Conservation (phyloP, 257 asterid species). For the Fraxinus cuspidata region DNA sequence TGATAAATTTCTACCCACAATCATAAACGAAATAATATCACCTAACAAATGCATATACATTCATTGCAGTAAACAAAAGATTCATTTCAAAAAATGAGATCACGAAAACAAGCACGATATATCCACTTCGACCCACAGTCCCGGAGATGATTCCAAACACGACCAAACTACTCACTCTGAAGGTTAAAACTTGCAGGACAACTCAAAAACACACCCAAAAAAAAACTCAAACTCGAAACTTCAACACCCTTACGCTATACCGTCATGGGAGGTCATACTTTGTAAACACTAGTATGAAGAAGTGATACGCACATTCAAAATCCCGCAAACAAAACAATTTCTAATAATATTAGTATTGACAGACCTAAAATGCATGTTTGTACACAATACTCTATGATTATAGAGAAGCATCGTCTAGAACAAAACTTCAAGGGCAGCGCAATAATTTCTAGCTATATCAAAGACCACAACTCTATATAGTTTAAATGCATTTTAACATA, state of each 20-base stretch:
- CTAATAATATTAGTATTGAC: too few relatives aligned
- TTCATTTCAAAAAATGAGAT: neutral
- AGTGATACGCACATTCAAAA: neutral
- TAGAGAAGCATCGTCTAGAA: conserved; percentile 3
- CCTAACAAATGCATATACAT: too few relatives aligned
- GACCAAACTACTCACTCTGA: too few relatives aligned
- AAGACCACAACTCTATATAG: conserved; percentile 29
- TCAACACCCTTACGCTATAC: neutral
- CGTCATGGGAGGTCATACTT: neutral
- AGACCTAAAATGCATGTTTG: too few relatives aligned
- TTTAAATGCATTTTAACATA: conserved; percentile 35
- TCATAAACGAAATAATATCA: too few relatives aligned
- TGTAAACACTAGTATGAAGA: neutral
- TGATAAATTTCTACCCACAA: too few relatives aligned
- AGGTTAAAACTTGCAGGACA: neutral
- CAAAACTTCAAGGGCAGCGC: conserved; percentile 8
- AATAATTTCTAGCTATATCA: conserved; percentile 14
- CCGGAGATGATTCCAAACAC: neutral
- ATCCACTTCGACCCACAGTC: conserved; percentile 9
- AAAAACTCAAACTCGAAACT: neutral
- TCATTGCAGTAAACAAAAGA: too few relatives aligned
- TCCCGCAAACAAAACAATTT: too few relatives aligned
- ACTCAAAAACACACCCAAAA: neutral
- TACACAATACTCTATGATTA: neutral
- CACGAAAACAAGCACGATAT: neutral